A percentile compares a stretch with the other conserved stretches of the same genome.
Evolutionary conservation across 140 eudicot genomes (phyloP).

Genomic region (Eryngium alpinum): DNA sequence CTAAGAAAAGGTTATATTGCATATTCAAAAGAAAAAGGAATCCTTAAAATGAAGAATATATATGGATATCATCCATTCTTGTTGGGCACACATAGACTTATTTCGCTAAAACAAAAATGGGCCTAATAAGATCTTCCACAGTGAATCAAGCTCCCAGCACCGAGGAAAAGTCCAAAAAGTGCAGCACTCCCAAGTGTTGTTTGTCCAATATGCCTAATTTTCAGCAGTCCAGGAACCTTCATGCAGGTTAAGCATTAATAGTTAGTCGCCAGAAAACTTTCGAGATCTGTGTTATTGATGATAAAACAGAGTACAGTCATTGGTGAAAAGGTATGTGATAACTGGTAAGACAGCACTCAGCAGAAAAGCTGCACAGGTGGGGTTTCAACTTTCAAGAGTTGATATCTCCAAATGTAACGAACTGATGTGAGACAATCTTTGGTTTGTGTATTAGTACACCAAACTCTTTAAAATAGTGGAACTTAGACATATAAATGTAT

Average conservation of each 20-base stretch:
- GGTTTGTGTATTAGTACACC: background rate
- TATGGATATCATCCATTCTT: background rate
- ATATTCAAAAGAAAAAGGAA: background rate
- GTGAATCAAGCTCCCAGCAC: conserved; percentile 89
- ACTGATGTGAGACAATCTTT: no score
- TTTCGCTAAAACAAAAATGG: background rate
- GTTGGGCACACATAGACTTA: background rate
- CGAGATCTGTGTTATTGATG: no score
- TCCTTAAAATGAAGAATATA: background rate
- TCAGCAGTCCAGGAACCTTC: conserved; percentile 64
- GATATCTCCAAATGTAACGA: no score
- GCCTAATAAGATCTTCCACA: conserved; percentile 69
- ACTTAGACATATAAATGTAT: background rate
- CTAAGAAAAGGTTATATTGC: background rate
- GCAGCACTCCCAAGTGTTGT: conserved; percentile 86
- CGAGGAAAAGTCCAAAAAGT: conserved; percentile 77
- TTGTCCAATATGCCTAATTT: conserved; percentile 72
- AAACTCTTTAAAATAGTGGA: background rate
- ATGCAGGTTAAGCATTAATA: no score
- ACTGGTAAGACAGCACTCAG: no score
- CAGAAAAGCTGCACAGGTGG: no score
- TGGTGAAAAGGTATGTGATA: no score
- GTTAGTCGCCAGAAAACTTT: no score
- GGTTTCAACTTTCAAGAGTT: no score
- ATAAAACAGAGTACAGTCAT: no score